A percentile compares a stretch with the other conserved stretches of the same genome.
These are phyloP conservation scores for Neofusicoccum kwambonambiense DNA, from an alignment of 2,329 filamentous ascomycete species.

Conservation along the genomic window DNA sequence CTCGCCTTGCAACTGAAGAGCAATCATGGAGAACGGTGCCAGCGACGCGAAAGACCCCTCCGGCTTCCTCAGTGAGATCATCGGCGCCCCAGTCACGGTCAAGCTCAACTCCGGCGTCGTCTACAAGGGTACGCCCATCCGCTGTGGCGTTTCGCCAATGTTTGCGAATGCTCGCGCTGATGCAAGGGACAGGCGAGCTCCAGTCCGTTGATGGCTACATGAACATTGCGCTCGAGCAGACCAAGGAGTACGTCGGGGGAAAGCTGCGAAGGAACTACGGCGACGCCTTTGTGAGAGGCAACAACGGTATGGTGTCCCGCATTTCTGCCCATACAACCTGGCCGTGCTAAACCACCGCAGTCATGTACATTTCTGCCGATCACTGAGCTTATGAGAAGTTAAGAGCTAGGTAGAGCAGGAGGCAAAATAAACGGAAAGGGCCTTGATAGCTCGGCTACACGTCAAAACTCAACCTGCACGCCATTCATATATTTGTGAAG, in stretches of 20 bases:
- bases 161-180: not conserved
- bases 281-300: slow-evolving; percentile 92
- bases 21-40: slow-evolving; percentile 72
- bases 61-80: slow-evolving; percentile 89
- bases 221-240: slow-evolving; percentile 98
- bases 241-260: slow-evolving; percentile 86
- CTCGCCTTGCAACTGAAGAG: not conserved
- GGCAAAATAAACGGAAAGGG: not conserved
- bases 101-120: slow-evolving; percentile 98
- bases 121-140: slow-evolving; percentile 72
- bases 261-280: slow-evolving; percentile 80
- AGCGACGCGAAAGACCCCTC: slow-evolving; percentile 87
- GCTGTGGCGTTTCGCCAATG: not conserved
- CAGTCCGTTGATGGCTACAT: slow-evolving; percentile 99
- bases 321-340: not conserved
- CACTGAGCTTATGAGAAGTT: slow-evolving; percentile 14
- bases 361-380: slow-evolving; percentile 28
- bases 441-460: not conserved
- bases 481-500: too few species aligned
- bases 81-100: slow-evolving; percentile 88
- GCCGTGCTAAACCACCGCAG: slow-evolving; percentile 14
- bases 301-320: slow-evolving; percentile 70
- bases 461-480: not conserved
- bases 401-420: not conserved
- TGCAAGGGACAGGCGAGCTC: slow-evolving; percentile 68